Conservation (phyloP, 2,329 filamentous ascomycete genomes). For the Scedosporium boydii region DNA sequence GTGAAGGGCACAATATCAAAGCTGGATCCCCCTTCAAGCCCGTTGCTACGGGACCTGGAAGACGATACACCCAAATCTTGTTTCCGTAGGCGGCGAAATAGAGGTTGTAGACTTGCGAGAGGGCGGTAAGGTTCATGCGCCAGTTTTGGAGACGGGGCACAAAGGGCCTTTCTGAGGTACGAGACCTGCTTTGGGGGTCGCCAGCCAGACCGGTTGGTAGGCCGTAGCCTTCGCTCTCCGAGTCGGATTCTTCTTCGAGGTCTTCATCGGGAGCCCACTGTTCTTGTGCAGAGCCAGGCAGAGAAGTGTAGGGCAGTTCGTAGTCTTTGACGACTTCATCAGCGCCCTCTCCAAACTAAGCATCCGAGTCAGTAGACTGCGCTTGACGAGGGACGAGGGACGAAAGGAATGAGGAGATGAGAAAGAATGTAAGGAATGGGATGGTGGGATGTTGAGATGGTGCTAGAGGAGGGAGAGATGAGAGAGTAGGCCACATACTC, state of each 20-base stretch:
- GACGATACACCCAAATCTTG: slow-evolving; percentile 48
- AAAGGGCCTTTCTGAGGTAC: neutral
- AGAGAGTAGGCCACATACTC: neutral
- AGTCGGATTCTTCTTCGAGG: slow-evolving; percentile 13
- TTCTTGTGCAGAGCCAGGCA: neutral
- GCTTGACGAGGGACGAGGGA: neutral
- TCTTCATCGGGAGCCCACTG: slow-evolving; percentile 4
- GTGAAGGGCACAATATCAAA: slow-evolving; percentile 36
- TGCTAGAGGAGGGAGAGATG: neutral
- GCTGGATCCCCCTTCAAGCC: slow-evolving; percentile 38
- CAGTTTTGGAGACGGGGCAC: slow-evolving; percentile 21
- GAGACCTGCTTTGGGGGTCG: neutral
- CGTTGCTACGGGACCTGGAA: slow-evolving; percentile 34
- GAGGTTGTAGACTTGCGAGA: slow-evolving; percentile 50
- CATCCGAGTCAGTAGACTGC: neutral
- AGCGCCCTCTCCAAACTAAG: neutral
- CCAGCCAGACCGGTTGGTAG: neutral
- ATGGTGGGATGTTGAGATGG: too few relatives aligned
- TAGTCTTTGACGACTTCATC: neutral
- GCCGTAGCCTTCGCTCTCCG: slow-evolving; percentile 15
- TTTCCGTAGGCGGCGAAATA: slow-evolving; percentile 52
- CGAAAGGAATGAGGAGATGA: neutral
- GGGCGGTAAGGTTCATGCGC: slow-evolving; percentile 46
- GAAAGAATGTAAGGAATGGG: too few relatives aligned
- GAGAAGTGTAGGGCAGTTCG: neutral